A percentile compares a stretch with the other conserved stretches of the same genome.
Conservation (phyloP, 129 eudicot genomes). For the Artemisia argyi region DNA sequence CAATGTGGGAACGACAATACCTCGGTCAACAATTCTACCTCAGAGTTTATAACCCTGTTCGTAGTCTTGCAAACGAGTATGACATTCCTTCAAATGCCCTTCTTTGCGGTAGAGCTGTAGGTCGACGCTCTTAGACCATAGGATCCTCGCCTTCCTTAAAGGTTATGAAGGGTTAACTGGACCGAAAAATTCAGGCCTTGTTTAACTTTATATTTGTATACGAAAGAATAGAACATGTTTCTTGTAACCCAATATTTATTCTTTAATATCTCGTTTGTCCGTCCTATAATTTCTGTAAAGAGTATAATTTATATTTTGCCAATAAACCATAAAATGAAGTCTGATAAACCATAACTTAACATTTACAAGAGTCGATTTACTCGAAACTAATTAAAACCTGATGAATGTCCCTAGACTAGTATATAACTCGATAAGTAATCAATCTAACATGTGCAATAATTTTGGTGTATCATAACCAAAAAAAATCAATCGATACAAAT, state of each 20-base stretch:
- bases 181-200: conserved; percentile 7
- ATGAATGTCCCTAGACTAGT: too few species aligned
- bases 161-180: conserved; percentile 56
- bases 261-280: neutral
- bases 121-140: conserved; percentile 40
- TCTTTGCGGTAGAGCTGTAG: conserved; percentile 81
- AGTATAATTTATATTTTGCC: neutral
- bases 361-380: too few species aligned
- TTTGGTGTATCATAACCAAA: too few species aligned
- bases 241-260: conserved; percentile 5
- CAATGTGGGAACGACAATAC: conserved; percentile 88
- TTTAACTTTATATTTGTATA: conserved; percentile 10
- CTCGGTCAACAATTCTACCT: conserved; percentile 94
- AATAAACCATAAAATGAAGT: too few species aligned
- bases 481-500: too few species aligned
- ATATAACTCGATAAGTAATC: too few species aligned
- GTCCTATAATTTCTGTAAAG: neutral
- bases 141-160: neutral
- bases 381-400: too few species aligned
- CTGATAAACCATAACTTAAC: too few species aligned
- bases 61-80: conserved; percentile 67
- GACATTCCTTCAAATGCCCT: conserved; percentile 73
- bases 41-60: conserved; percentile 59
- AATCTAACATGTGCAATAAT: too few species aligned
- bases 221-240: conserved; percentile 18